Percentiles rank a stretch among this genome's conserved stretches.
Evolutionary conservation across 2,329 filamentous ascomycete genomes (phyloP).

Genomic region (Trichoderma gracile): DNA sequence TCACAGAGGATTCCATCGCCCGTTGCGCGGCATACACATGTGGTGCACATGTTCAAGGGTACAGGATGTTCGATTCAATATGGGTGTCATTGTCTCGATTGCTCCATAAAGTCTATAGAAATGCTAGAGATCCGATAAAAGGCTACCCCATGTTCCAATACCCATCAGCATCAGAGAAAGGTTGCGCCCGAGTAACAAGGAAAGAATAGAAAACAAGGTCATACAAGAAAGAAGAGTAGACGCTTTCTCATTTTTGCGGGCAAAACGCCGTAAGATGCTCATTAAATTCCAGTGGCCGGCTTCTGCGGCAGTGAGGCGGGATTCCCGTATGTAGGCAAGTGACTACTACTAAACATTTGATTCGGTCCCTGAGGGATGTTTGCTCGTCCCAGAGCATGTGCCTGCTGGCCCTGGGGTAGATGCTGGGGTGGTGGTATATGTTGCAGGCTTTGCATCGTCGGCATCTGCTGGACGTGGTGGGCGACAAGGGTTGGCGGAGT

Average conservation of each 20-base stretch:
- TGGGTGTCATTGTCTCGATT: background rate
- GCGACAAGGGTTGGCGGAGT: conserved; percentile 35
- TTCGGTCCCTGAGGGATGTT: conserved; percentile 45
- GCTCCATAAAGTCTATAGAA: conserved; percentile 4
- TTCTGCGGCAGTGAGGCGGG: conserved; percentile 62
- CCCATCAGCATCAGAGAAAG: background rate
- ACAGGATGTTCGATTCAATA: background rate
- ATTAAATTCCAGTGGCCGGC: conserved; percentile 52
- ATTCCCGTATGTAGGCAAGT: conserved; percentile 59
- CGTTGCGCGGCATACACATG: background rate
- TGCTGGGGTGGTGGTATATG: conserved; percentile 44
- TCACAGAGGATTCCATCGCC: too few relatives aligned
- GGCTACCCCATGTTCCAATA: background rate
- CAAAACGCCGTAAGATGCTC: conserved; percentile 37
- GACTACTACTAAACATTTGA: conserved; percentile 53
- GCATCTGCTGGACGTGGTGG: conserved; percentile 44
- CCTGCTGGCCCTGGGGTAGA: conserved; percentile 44
- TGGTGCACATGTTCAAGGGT: background rate
- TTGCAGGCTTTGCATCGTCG: conserved; percentile 42
- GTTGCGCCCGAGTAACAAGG: background rate
- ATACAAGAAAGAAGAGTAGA: conserved; percentile 1
- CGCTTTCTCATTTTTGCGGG: conserved; percentile 2
- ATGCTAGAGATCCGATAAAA: background rate
- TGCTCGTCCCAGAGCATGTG: conserved; percentile 50
- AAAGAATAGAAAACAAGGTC: background rate